phyloP scores from a whole-genome alignment of 176 grass and related monocot species.

The Oryza punctata region DNA sequence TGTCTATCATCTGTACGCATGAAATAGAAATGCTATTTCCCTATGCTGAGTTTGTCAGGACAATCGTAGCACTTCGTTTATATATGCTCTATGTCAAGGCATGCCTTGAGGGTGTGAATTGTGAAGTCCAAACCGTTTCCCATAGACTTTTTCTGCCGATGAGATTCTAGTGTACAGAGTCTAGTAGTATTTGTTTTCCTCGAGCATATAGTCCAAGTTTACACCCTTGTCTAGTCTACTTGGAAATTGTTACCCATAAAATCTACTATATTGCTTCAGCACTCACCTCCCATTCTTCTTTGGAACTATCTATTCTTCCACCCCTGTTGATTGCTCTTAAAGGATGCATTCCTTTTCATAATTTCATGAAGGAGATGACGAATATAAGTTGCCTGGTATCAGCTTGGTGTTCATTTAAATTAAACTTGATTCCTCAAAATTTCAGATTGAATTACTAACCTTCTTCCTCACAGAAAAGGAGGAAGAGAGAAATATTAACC shows the following conservation, averaged over 20 bases:
- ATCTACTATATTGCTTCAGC: conserved; percentile 4
- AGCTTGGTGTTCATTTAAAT: neutral
- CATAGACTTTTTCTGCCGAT: neutral
- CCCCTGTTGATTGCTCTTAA: neutral
- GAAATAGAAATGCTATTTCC: neutral
- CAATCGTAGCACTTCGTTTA: neutral
- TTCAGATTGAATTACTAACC: neutral
- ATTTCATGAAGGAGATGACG: neutral
- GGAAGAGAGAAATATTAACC: neutral
- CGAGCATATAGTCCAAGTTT: neutral
- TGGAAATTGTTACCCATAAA: neutral
- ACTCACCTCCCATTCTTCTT: neutral
- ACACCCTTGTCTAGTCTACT: neutral
- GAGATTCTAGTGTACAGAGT: neutral
- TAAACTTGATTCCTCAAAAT: neutral
- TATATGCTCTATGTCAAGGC: neutral
- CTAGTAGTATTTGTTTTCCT: neutral
- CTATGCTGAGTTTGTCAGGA: neutral
- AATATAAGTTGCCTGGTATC: neutral
- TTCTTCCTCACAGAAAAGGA: neutral
- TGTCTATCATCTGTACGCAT: neutral
- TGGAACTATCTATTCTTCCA: neutral
- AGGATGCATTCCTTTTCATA: neutral
- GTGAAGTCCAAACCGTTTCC: neutral
- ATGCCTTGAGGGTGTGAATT: conserved; percentile 9